Percentiles rank a stretch among this genome's conserved stretches.
Evolutionary conservation across 2,329 filamentous ascomycete species (phyloP).

Genomic region (Calycina marina): DNA sequence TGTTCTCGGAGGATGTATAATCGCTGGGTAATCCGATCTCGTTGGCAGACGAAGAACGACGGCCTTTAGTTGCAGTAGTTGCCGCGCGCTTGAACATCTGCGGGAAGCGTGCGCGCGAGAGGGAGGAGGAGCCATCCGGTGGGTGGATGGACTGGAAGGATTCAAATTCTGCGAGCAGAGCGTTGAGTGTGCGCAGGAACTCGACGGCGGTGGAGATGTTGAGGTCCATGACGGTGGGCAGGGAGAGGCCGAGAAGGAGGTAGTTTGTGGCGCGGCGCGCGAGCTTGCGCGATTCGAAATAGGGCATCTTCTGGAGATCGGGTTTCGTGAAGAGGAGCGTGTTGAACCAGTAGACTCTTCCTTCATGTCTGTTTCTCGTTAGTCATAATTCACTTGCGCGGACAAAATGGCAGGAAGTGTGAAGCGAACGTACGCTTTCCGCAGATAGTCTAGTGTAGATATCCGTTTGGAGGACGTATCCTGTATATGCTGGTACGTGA

Average conservation of each 20-base stretch:
- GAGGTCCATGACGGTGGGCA: conserved; percentile 80
- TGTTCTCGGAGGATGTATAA: conserved; percentile 28
- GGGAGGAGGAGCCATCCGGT: conserved; percentile 54
- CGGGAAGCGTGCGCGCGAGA: conserved; percentile 66
- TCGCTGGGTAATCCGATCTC: conserved; percentile 41
- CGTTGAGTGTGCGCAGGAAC: conserved; percentile 75
- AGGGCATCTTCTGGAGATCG: conserved; percentile 70
- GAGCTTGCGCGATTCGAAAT: conserved; percentile 71
- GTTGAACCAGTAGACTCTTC: conserved; percentile 95
- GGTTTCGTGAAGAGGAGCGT: conserved; percentile 79
- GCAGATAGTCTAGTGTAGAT: conserved; percentile 81
- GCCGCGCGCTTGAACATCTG: conserved; percentile 64
- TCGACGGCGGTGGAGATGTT: conserved; percentile 68
- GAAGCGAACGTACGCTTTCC: conserved; percentile 59
- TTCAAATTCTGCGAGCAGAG: conserved; percentile 81
- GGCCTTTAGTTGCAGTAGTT: conserved; percentile 37
- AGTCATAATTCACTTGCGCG: no score
- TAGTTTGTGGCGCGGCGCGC: conserved; percentile 87
- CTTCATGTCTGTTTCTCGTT: conserved; percentile 58
- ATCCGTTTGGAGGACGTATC: conserved; percentile 86
- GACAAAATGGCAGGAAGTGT: no score
- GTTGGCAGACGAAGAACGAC: conserved; percentile 40
- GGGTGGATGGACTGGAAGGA: conserved; percentile 80
- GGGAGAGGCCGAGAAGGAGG: conserved; percentile 78
- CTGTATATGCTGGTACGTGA: conserved; percentile 49